Base-by-base conservation (phyloP, 192 early-diverging fungal species). In the Podochytrium sp. region DNA sequence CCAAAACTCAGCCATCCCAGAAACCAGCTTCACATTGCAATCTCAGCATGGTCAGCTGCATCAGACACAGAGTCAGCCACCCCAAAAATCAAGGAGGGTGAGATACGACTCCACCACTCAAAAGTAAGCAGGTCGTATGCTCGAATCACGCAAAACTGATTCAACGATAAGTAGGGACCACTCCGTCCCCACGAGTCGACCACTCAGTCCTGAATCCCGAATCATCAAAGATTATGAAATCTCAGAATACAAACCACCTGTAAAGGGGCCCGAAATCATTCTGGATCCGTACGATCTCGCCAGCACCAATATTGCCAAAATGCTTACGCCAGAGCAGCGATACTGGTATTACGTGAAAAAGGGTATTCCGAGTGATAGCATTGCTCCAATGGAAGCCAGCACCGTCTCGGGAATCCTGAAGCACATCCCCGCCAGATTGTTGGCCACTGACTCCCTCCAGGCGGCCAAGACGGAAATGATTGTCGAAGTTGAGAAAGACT, bases 281-380 rank as follows among this genome's bases (percentile, higher is more conserved):
- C 47, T 87, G 62, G 87, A 89, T 73, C 87, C 85, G 16, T 86
- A 80, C 60, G 87, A 89, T 52, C 71, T 84, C 10, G 73, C 77
- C 30, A 64, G 80, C 2, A 52, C 64, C 57, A 89, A 82, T 57
- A 81, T 85, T 16, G 66, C 76, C 30, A 87, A 87, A 50, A 83
- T 84, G 71, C 68, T 87, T 12, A 81, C 83, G n/a, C 80, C 87
- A 3, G 76, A 84, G 61, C 80, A 84, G 39, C 69, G 70, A 35
- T 89, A 89, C 65, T 84, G 79, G 78, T 84, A 79, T 58, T 89
- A 89, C 67, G 83, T 89, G 1, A 53, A 78, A 29, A 71, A 73
- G 38, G 80, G 77, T 0, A 78, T 89, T 16, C 77, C 81, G 29
- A 62, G 61, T 14, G 71, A 79, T 29, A 76, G 76, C 10, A 78